Conservation (phyloP, 371 early-diverging fungal species). For the Lichtheimia hyalospora region DNA sequence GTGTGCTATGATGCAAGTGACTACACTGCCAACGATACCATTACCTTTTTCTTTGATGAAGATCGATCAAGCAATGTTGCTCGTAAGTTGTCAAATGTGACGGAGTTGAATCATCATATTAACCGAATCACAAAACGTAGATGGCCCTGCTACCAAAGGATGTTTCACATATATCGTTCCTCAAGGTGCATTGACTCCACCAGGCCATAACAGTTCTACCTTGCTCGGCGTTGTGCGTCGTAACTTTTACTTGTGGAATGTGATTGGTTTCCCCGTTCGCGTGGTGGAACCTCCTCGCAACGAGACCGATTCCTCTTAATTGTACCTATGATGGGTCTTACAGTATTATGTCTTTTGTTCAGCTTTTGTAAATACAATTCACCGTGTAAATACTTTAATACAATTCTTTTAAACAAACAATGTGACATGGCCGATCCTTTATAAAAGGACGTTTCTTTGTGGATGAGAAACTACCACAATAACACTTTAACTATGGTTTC, state of each 20-base stretch:
- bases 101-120: no score
- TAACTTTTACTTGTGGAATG: slow-evolving; percentile 14
- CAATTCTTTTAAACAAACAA: no score
- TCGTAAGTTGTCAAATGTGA: slow-evolving; percentile 7
- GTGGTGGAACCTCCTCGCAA: slow-evolving; percentile 11
- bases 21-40: slow-evolving; percentile 19
- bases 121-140: slow-evolving; percentile 1
- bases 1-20: slow-evolving; percentile 9
- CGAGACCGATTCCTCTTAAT: neutral
- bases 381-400: no score
- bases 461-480: no score
- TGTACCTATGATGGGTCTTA: no score
- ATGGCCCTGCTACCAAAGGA: slow-evolving; percentile 16
- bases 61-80: slow-evolving; percentile 17
- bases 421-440: no score
- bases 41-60: slow-evolving; percentile 23
- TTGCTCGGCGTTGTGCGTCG: slow-evolving; percentile 16
- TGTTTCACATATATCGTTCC: slow-evolving; percentile 20
- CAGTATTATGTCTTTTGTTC: no score
- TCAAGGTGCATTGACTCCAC: slow-evolving; percentile 11
- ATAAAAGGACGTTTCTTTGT: no score
- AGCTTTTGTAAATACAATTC: no score
- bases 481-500: neutral
- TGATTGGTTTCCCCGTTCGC: slow-evolving; percentile 8
- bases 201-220: slow-evolving; percentile 6